Percentiles rank a stretch among this genome's conserved stretches.
Conservation (phyloP, 768 basidiomycete genomes). For the Auricularia sp. region DNA sequence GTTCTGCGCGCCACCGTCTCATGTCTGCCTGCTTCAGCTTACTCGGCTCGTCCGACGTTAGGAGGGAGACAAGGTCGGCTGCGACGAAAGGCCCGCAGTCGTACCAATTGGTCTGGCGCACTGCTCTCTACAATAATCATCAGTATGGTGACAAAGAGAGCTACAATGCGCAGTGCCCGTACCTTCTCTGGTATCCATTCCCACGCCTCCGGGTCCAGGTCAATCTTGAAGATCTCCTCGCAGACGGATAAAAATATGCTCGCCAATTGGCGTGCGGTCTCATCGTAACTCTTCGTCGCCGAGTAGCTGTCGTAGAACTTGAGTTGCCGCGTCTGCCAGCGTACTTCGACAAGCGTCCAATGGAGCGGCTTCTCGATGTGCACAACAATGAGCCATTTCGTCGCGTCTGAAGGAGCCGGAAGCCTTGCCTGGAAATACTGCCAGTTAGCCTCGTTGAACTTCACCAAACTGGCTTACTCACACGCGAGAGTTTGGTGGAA, state of each 20-base stretch:
- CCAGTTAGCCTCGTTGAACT: no score
- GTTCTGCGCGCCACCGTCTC: no score
- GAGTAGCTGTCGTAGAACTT: neutral
- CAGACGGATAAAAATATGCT: neutral
- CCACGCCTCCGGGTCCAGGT: neutral
- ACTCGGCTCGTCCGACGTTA: neutral
- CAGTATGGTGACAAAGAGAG: neutral
- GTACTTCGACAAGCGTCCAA: neutral
- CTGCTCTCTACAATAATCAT: neutral
- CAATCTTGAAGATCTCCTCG: neutral
- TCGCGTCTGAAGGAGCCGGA: neutral
- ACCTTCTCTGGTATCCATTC: neutral
- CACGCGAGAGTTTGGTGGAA: no score
- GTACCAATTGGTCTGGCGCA: neutral
- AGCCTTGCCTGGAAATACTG: no score
- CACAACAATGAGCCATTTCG: neutral
- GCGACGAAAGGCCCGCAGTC: neutral
- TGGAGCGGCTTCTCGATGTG: neutral
- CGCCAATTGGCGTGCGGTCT: neutral
- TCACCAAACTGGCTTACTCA: neutral
- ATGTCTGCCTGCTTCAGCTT: neutral
- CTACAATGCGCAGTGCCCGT: no score
- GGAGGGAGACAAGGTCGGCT: neutral
- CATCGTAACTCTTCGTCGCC: neutral
- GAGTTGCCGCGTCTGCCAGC: neutral